phyloP scores from a whole-genome alignment of 306 rosid genomes.

The Hippophae gyantsensis region DNA sequence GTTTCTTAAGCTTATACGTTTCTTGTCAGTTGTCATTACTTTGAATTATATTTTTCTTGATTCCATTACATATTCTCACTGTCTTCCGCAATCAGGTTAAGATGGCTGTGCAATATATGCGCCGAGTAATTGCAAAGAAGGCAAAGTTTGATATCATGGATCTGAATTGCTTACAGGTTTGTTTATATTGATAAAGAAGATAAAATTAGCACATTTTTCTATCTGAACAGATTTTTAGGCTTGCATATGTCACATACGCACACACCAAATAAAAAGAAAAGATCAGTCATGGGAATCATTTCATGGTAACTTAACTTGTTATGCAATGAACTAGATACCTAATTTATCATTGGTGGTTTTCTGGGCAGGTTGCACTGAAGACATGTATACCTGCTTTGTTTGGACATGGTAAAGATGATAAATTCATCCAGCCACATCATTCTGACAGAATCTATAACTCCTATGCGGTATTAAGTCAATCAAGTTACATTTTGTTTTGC shows the following conservation, averaged over 20 bases:
- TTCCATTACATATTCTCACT: not conserved
- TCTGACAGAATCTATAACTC: constrained; percentile 58
- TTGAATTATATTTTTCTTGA: too few species aligned
- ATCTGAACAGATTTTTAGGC: too few species aligned
- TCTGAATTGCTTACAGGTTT: constrained; percentile 76
- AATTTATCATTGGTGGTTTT: not conserved
- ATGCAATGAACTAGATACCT: too few species aligned
- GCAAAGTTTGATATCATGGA: constrained; percentile 92
- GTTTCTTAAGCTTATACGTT: too few species aligned
- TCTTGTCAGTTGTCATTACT: too few species aligned
- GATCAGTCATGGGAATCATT: too few species aligned
- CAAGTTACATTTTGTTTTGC: not conserved
- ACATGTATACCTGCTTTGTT: constrained; percentile 83
- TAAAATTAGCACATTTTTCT: not conserved
- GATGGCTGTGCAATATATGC: constrained; percentile 92
- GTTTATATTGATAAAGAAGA: not conserved
- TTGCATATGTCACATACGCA: too few species aligned
- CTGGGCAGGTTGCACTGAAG: constrained; percentile 67
- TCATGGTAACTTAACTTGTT: too few species aligned
- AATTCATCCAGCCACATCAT: constrained; percentile 74
- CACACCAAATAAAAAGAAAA: too few species aligned
- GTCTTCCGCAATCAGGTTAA: constrained; percentile 50
- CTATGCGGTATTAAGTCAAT: constrained; percentile 48
- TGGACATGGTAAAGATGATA: constrained; percentile 83
- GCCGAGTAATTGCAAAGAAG: constrained; percentile 84